These are phyloP conservation scores for Microbotryum silenes-acaulis DNA, from an alignment of 1,284 basidiomycete species.

Conservation along the genomic window DNA sequence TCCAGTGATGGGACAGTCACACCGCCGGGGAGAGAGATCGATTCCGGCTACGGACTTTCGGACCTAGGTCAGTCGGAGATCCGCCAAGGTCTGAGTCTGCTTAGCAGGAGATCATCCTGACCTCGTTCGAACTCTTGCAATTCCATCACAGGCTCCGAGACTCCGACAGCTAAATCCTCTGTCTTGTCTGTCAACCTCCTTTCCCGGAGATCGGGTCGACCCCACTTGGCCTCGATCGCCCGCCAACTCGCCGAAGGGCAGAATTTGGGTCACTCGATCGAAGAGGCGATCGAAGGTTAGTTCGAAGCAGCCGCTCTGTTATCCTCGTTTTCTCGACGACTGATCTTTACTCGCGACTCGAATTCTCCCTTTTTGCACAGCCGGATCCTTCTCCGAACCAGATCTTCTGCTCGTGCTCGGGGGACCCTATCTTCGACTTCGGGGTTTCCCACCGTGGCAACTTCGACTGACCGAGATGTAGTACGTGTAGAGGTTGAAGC, in stretches of 20 bases:
- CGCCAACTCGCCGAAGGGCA: not conserved
- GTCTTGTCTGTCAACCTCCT: conserved; percentile 13
- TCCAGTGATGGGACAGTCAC: not conserved
- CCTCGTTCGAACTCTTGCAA: not conserved
- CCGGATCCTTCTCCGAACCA: conserved; percentile 23
- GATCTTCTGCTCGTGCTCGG: conserved; percentile 33
- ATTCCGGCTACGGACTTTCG: conserved; percentile 9
- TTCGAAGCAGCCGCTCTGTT: too few species aligned
- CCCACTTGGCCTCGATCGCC: conserved; percentile 13
- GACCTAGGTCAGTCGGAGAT: conserved; percentile 4
- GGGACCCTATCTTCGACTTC: conserved; percentile 31
- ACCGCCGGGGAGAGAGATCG: conserved; percentile 1
- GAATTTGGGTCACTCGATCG: not conserved
- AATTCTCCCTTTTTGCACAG: too few species aligned
- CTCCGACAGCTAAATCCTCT: not conserved
- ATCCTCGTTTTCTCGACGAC: too few species aligned
- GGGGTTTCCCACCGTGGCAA: conserved; percentile 35
- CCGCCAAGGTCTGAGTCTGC: not conserved
- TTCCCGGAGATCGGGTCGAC: conserved; percentile 18
- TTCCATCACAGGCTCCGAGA: not conserved
- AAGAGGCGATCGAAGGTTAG: conserved; percentile 15
- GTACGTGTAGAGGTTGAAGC: conserved; percentile 10
- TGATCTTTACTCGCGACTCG: too few species aligned
- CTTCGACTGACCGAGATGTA: conserved; percentile 33
- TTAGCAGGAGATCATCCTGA: not conserved